These are phyloP conservation scores for Eucalyptus curtisii DNA, from an alignment of 345 rosid species.

Conservation along the genomic window DNA sequence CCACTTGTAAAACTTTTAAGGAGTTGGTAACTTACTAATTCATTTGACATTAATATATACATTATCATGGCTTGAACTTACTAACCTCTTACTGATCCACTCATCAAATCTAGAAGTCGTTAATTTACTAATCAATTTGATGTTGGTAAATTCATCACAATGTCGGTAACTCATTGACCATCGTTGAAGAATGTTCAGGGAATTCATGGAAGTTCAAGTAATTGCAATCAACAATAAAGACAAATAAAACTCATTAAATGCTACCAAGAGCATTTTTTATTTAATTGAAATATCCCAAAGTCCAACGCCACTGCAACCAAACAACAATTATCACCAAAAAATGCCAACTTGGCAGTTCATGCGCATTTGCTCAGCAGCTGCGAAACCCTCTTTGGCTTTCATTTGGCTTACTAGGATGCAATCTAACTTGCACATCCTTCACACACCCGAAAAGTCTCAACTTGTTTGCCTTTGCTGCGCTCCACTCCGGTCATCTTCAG, in stretches of 20 bases:
- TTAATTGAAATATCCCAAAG: background rate
- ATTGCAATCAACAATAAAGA: background rate
- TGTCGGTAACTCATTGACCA: background rate
- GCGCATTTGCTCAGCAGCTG: background rate
- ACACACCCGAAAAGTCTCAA: background rate
- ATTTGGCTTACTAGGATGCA: background rate
- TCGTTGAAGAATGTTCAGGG: background rate
- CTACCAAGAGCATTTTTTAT: background rate
- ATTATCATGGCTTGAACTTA: background rate
- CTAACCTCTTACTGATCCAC: background rate
- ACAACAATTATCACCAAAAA: background rate
- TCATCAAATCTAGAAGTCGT: background rate
- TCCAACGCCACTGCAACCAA: background rate
- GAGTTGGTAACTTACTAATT: fast-evolving
- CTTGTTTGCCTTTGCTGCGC: background rate
- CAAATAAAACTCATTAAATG: background rate
- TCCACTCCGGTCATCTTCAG: background rate
- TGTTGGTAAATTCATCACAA: background rate
- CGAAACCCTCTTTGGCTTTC: background rate
- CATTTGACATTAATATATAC: background rate
- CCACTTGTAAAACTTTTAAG: background rate
- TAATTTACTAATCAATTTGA: background rate
- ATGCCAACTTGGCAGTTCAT: background rate
- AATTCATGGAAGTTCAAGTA: background rate
- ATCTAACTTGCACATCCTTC: background rate